Conservation (phyloP, 2,329 filamentous ascomycete genomes). For the Pseudogymnoascus sp. region DNA sequence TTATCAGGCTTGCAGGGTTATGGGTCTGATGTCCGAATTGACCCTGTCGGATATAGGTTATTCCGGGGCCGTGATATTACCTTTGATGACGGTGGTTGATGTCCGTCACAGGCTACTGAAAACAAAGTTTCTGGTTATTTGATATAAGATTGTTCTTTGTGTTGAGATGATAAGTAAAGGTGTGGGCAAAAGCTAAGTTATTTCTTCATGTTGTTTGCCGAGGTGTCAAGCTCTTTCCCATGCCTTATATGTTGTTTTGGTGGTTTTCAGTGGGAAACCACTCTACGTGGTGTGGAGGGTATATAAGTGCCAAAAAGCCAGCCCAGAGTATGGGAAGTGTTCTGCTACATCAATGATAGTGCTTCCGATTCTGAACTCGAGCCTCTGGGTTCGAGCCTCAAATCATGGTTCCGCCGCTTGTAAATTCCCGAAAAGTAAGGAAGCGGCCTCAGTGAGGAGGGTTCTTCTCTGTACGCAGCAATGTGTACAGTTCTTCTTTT, state of each 20-base stretch:
- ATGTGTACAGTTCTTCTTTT: not conserved
- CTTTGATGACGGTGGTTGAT: not conserved
- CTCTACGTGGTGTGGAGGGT: not conserved
- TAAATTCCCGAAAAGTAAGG: not conserved
- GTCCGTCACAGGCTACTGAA: not conserved
- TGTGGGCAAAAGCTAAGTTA: not conserved
- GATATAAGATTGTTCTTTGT: not conserved
- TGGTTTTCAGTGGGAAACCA: not conserved
- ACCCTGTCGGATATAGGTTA: not conserved
- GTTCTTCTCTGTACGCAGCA: not conserved
- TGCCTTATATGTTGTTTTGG: not conserved
- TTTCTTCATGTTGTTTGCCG: not conserved
- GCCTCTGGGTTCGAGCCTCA: not conserved
- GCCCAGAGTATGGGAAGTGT: not conserved
- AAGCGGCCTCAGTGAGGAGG: not conserved
- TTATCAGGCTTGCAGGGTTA: slow-evolving; percentile 1
- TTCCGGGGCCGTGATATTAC: not conserved
- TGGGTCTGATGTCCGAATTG: not conserved
- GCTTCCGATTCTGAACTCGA: not conserved
- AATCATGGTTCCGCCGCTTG: not conserved
- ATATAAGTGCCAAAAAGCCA: not conserved
- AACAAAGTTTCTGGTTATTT: not conserved
- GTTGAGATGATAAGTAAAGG: not conserved
- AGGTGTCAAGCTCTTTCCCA: not conserved
- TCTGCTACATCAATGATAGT: not conserved